These are phyloP conservation scores for Boletus tylopilopsis DNA, from an alignment of 768 basidiomycete species.

Conservation along the genomic window DNA sequence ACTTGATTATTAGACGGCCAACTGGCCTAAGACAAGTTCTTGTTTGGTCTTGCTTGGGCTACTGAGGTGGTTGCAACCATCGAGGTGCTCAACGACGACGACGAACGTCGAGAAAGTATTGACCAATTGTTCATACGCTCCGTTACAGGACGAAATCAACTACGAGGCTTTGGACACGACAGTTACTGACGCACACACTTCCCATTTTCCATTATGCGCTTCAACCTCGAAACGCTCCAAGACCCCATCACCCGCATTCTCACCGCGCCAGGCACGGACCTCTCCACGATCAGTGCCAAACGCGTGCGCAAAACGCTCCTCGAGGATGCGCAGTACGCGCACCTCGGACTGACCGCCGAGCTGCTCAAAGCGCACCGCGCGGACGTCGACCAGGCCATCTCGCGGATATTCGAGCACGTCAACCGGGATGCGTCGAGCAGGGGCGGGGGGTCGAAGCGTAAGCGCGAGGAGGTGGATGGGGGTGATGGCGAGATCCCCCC, in stretches of 20 bases:
- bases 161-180: not conserved
- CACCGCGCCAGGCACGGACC: slow-evolving; percentile 71
- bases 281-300: slow-evolving; percentile 81
- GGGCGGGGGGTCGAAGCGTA: slow-evolving; percentile 26
- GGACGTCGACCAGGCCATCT: slow-evolving; percentile 68
- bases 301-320: slow-evolving; percentile 76
- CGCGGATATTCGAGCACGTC: slow-evolving; percentile 59
- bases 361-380: slow-evolving; percentile 63
- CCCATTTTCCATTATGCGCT: slow-evolving; percentile 37
- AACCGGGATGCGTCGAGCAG: slow-evolving; percentile 32
- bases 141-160: not conserved
- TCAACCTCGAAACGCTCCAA: slow-evolving; percentile 54
- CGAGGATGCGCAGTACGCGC: slow-evolving; percentile 32
- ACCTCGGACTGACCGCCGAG: slow-evolving; percentile 51
- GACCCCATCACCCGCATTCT: slow-evolving; percentile 66
- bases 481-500: too few species aligned
- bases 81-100: slow-evolving; percentile 11
- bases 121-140: not conserved
- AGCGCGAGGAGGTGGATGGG: slow-evolving; percentile 27
- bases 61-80: not conserved
- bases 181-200: not conserved
- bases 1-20: too few species aligned
- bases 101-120: slow-evolving; percentile 7
- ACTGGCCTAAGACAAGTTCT: not conserved
- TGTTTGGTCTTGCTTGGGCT: slow-evolving; percentile 28